A percentile compares a stretch with the other conserved stretches of the same genome.
These are phyloP conservation scores for Neostapfia colusana DNA, from an alignment of 176 grass and related monocot genomes.

Conservation along the genomic window DNA sequence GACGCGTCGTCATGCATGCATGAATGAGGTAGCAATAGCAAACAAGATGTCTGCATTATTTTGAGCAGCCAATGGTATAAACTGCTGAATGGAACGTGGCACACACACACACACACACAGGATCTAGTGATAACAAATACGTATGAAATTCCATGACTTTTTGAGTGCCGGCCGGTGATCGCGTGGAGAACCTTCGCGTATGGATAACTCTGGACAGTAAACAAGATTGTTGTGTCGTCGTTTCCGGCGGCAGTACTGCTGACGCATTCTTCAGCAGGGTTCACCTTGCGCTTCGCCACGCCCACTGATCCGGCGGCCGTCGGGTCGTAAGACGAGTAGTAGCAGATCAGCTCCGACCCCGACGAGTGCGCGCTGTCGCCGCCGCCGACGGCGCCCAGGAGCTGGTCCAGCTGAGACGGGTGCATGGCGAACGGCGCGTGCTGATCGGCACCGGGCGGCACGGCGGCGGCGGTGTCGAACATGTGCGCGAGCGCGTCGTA, in stretches of 20 bases:
- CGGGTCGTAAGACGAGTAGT: constrained; percentile 7
- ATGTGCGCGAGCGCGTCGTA: constrained; percentile 39
- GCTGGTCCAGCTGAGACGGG: constrained; percentile 50
- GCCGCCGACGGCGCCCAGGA: constrained; percentile 4
- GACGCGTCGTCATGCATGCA: too few relatives aligned
- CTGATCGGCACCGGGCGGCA: not conserved
- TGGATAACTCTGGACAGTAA: not conserved
- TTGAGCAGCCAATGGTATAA: not conserved
- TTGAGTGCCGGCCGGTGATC: not conserved
- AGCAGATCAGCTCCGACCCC: not conserved
- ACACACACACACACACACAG: too few relatives aligned
- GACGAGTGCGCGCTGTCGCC: too few relatives aligned
- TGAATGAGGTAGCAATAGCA: too few relatives aligned
- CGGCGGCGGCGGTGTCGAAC: constrained; percentile 16
- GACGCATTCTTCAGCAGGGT: not conserved
- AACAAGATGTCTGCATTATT: too few relatives aligned
- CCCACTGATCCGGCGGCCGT: not conserved
- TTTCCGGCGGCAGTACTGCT: not conserved
- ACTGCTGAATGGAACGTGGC: not conserved
- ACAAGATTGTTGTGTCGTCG: not conserved
- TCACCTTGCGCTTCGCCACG: constrained; percentile 29
- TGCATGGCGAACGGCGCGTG: constrained; percentile 39
- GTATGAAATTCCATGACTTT: not conserved
- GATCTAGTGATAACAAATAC: not conserved
- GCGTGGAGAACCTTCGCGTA: constrained; percentile 23